Base-by-base conservation (phyloP, 2,329 filamentous ascomycete genomes). In the Huntiella savannae region DNA sequence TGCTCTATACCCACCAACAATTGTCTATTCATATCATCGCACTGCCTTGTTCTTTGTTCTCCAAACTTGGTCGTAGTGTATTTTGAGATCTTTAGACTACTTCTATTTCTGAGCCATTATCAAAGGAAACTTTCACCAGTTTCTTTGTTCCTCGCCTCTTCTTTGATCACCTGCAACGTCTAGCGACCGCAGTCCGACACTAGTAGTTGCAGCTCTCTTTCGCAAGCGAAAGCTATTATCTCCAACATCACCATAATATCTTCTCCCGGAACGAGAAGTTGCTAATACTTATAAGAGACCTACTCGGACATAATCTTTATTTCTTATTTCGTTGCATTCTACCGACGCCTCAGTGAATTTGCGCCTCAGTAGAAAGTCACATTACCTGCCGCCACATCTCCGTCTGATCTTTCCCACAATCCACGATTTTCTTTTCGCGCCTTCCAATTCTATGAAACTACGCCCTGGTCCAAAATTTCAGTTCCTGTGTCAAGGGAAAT, bases 121-220 rank as follows among this genome's bases (percentile, higher is more conserved):
- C 22, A 28, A 28, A 28, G 22, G 8, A 28, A 28, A 7, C 22
- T 3, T 28, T 37, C 15, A 36, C 34, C 40, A 33, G 13, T 32
- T 40, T 48, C 41, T 45, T 48, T 48, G 46, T 44, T 40, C 46
- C 5, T 28, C 19, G 15, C 16, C 17, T 37, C 39, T 43, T 47
- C 35, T 33, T 46, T 41, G 19, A 16, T 40, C 34, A 16, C 40
- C 28, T 44, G 38, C 15, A 15, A 17, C 33, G 43, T 45, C 43
- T 19, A 36, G 33, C n/a, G 33, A 45, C 33, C 43, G 33, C 43
- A 28, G 22, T 13, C 33, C 22, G 22, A 28, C 40, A 22, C 8
- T 41, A 28, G 5, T 41, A 39, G 37, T 19, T 15, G 17, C 33
- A 17, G 12, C 19, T 22, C 28, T 41, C 40, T 41, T 41, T 41